A percentile compares a stretch with the other conserved stretches of the same genome.
Evolutionary conservation across 2,329 filamentous ascomycete species (phyloP).

Genomic region (Hypoxylon sp.): DNA sequence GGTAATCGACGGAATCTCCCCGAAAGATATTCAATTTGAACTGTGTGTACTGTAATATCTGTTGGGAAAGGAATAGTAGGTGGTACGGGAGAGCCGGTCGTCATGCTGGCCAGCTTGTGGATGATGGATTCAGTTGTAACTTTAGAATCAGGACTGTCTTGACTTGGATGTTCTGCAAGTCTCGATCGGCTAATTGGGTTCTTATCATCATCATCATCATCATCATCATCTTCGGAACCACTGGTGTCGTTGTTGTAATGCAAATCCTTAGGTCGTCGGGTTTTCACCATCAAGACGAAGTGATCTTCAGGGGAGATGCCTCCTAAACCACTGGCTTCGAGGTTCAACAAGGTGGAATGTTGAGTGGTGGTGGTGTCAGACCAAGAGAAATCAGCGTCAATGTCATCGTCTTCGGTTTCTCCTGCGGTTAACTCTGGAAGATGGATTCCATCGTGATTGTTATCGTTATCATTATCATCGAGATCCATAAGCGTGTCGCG

Average conservation of each 20-base stretch:
- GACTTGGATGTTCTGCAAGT: conserved; percentile 16
- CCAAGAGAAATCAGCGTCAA: conserved; percentile 59
- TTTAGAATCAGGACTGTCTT: conserved; percentile 36
- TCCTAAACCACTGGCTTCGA: conserved; percentile 68
- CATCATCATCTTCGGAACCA: conserved; percentile 28
- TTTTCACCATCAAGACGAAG: conserved; percentile 65
- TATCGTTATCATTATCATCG: conserved; percentile 14
- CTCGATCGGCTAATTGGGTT: conserved; percentile 6
- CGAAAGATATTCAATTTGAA: conserved; percentile 58
- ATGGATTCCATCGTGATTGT: too few relatives aligned
- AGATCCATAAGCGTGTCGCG: conserved; percentile 40
- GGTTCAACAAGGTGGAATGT: conserved; percentile 48
- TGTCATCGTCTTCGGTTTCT: conserved; percentile 51
- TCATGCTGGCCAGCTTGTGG: conserved; percentile 53
- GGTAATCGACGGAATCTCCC: conserved; percentile 54
- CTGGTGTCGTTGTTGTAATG: conserved; percentile 5
- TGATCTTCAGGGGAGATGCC: conserved; percentile 71
- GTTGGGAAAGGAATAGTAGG: conserved; percentile 1
- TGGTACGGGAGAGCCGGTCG: conserved; percentile 50
- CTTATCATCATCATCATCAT: conserved; percentile 23
- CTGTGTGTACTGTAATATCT: background rate
- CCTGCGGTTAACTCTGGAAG: conserved; percentile 46
- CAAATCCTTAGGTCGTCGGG: conserved; percentile 51
- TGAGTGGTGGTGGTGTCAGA: conserved; percentile 52
- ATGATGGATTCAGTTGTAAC: conserved; percentile 54